Evolutionary conservation across 2,329 filamentous ascomycete species (phyloP).

Genomic region (Talaromyces islandicus): DNA sequence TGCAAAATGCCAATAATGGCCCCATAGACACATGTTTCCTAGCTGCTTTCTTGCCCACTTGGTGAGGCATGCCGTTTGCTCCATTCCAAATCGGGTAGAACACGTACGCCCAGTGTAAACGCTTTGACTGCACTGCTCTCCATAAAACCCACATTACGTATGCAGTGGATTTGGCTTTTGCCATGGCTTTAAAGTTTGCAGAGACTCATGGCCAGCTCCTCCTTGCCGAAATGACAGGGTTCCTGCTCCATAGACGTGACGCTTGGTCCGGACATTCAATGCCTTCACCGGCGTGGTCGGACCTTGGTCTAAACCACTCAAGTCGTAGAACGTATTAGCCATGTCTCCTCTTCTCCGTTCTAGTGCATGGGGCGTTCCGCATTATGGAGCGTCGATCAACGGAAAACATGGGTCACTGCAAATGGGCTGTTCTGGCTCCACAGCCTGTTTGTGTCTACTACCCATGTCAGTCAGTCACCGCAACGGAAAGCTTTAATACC

Average conservation of each 20-base stretch:
- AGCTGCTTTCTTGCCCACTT: neutral
- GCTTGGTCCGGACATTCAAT: neutral
- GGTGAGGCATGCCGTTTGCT: neutral
- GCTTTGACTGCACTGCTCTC: neutral
- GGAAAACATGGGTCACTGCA: neutral
- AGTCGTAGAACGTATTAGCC: neutral
- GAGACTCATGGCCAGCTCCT: slow-evolving; percentile 7
- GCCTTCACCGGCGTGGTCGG: slow-evolving; percentile 6
- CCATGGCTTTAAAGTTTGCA: slow-evolving; percentile 9
- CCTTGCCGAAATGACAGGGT: slow-evolving; percentile 8
- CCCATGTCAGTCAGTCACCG: neutral
- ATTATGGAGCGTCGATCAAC: slow-evolving; percentile 4
- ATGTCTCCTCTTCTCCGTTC: neutral
- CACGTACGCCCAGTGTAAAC: neutral
- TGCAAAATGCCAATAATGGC: neutral
- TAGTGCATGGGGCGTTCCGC: neutral
- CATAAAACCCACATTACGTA: neutral
- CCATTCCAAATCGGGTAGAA: neutral
- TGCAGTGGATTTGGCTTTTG: neutral
- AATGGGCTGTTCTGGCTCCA: slow-evolving; percentile 1
- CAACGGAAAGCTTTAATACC: neutral
- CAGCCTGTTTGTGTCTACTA: neutral
- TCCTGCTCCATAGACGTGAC: neutral
- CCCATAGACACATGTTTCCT: neutral
- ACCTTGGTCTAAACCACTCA: slow-evolving; percentile 4